phyloP scores from a whole-genome alignment of 208 protist genomes.

The Leishmania martiniquensis region DNA sequence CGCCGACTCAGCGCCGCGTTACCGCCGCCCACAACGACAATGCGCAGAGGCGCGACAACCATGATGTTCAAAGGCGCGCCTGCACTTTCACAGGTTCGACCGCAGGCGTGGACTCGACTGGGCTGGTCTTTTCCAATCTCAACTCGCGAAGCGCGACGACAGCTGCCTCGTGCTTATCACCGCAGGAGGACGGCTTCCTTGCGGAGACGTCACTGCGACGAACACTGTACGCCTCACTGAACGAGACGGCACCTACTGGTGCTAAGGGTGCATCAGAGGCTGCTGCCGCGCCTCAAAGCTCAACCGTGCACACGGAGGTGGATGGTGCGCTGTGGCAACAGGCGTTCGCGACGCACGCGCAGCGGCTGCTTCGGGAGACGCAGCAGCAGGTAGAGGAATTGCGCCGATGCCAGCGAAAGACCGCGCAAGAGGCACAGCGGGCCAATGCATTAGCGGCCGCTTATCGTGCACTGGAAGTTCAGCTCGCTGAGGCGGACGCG shows the following conservation, averaged over 20 bases:
- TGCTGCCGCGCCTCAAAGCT: neutral
- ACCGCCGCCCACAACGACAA: neutral
- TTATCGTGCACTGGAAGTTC: neutral
- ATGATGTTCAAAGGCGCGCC: neutral
- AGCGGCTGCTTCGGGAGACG: constrained; percentile 21
- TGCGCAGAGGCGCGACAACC: neutral
- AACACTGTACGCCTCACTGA: neutral
- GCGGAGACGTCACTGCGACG: neutral
- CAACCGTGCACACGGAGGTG: neutral
- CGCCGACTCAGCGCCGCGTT: neutral
- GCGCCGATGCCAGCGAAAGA: constrained; percentile 7
- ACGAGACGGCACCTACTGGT: neutral
- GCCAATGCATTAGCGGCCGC: constrained; percentile 5
- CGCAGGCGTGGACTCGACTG: neutral
- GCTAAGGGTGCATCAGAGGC: neutral
- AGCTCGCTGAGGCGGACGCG: constrained; percentile 8
- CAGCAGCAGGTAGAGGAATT: constrained; percentile 26
- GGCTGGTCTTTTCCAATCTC: neutral
- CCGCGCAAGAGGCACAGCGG: constrained; percentile 11
- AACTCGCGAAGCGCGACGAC: neutral
- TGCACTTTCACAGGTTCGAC: neutral
- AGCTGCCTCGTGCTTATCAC: neutral
- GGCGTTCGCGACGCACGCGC: constrained; percentile 15
- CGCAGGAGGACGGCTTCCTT: neutral
- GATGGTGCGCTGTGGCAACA: constrained; percentile 16